phyloP scores from a whole-genome alignment of 2,329 filamentous ascomycete species.

The Blumeria hordei region DNA sequence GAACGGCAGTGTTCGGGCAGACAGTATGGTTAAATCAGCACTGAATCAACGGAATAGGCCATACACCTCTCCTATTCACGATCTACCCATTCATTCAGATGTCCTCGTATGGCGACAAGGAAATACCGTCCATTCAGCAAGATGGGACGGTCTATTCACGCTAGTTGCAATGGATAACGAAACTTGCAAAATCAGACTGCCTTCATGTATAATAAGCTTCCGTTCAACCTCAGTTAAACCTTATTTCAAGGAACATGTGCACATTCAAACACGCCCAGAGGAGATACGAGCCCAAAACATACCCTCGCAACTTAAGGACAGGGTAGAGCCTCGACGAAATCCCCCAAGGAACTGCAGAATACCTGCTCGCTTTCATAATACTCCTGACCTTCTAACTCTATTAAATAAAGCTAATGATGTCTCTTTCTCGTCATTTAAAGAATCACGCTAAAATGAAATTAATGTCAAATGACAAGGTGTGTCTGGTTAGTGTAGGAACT shows the following conservation, averaged over 20 bases:
- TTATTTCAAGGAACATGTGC: neutral
- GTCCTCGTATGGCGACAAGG: slow-evolving; percentile 3
- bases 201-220: neutral
- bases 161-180: neutral
- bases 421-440: neutral
- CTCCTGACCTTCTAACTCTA: neutral
- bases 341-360: neutral
- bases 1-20: neutral
- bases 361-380: neutral
- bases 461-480: no score
- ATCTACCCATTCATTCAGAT: slow-evolving; percentile 1
- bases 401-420: neutral
- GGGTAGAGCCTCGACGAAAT: no score
- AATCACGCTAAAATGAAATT: neutral
- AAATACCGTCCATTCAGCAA: neutral
- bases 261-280: no score
- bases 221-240: neutral
- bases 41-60: slow-evolving; percentile 1
- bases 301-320: no score
- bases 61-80: neutral
- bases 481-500: no score
- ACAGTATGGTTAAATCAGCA: neutral
- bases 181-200: neutral
- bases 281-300: no score
- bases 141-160: neutral